A percentile compares a stretch with the other conserved stretches of the same genome.
Conservation (phyloP, 345 rosid species). For the Cardamine resedifolia region DNA sequence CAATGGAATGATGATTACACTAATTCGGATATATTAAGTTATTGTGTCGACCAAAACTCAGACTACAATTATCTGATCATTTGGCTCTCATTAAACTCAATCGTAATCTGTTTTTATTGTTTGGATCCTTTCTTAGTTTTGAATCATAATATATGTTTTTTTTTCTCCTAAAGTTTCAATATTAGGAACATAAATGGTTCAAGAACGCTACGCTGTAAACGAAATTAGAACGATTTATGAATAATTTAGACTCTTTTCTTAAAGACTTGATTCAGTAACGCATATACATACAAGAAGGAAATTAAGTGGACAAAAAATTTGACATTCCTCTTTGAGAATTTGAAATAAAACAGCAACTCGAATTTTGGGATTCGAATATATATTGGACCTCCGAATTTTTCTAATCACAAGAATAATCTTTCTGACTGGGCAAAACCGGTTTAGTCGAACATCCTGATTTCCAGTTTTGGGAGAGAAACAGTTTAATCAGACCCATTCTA, state of each 20-base stretch:
- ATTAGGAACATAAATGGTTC: not conserved
- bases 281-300: too few species aligned
- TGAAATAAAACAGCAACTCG: not conserved
- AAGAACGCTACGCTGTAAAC: too few species aligned
- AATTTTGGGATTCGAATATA: too few species aligned
- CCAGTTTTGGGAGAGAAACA: not conserved
- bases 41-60: slow-evolving; percentile 61
- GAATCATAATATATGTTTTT: not conserved
- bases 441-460: not conserved
- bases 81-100: slow-evolving; percentile 20
- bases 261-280: too few species aligned
- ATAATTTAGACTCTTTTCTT: too few species aligned
- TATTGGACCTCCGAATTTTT: too few species aligned
- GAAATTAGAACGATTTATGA: too few species aligned
- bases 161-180: not conserved
- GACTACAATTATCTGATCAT: slow-evolving; percentile 90
- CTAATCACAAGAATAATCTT: too few species aligned
- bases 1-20: slow-evolving; percentile 29
- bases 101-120: not conserved
- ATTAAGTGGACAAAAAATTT: too few species aligned
- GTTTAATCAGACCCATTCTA: not conserved
- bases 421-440: not conserved
- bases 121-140: not conserved
- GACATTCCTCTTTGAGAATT: too few species aligned
- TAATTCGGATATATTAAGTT: slow-evolving; percentile 37